phyloP scores from a whole-genome alignment of 176 grass and related monocot genomes.

The Juncus effusus region DNA sequence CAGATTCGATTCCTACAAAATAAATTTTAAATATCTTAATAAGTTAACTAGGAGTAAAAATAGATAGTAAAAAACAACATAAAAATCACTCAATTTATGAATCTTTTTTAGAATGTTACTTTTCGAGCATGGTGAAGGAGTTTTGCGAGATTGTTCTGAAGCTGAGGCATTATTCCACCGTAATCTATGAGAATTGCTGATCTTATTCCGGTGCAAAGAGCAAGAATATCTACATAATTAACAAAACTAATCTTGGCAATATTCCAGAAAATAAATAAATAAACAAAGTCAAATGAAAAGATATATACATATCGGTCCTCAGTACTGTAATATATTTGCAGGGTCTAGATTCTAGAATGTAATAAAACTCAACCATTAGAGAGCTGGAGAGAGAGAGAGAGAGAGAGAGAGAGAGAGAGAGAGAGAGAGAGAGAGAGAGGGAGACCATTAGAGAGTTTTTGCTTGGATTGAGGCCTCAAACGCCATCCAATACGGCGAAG shows the following conservation, averaged over 20 bases:
- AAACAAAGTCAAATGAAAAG: too few species aligned
- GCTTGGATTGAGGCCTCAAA: conserved; percentile 21
- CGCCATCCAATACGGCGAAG: conserved; percentile 18
- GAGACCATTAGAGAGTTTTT: conserved; percentile 15
- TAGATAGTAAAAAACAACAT: not conserved
- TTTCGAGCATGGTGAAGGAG: conserved; percentile 32
- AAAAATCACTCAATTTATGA: not conserved
- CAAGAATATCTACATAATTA: conserved; percentile 34
- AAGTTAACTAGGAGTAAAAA: not conserved
- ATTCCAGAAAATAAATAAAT: too few species aligned
- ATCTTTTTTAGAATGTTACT: conserved; percentile 15
- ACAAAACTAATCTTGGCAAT: not conserved
- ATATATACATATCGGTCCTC: too few species aligned
- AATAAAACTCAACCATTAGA: too few species aligned
- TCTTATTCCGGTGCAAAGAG: conserved; percentile 40
- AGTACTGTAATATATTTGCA: too few species aligned
- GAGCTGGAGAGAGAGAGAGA: too few species aligned
- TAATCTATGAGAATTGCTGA: conserved; percentile 37
- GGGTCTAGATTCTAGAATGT: too few species aligned
- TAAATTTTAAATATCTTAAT: too few species aligned
- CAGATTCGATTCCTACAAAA: conserved; percentile 51
- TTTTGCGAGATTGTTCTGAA: conserved; percentile 34
- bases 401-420: too few species aligned
- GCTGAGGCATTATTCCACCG: conserved; percentile 42
- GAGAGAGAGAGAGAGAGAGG: not conserved